Percentiles rank a stretch among this genome's conserved stretches.
Evolutionary conservation across 2,329 filamentous ascomycete species (phyloP).

Genomic region (Teratosphaeria gauchensis): DNA sequence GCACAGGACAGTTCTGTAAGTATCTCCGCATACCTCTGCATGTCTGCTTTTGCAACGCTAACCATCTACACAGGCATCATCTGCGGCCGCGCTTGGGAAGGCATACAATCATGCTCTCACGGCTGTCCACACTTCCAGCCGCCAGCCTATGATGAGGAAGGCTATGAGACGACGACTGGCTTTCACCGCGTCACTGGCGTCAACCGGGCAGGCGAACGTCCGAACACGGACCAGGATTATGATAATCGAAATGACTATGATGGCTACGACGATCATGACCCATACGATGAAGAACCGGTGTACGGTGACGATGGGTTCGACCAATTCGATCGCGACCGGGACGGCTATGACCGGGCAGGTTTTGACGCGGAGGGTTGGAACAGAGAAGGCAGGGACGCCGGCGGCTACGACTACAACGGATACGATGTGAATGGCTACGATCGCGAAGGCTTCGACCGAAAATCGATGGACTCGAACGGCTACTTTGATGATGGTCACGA

Average conservation of each 20-base stretch:
- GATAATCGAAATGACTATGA: not conserved
- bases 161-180: conserved; percentile 1
- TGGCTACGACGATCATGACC: not conserved
- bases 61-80: too few species aligned
- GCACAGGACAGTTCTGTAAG: not conserved
- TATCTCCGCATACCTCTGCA: too few species aligned
- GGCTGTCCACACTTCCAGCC: conserved; percentile 3
- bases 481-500: too few species aligned
- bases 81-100: conserved; percentile 2
- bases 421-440: not conserved
- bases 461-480: not conserved
- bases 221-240: conserved; percentile 3
- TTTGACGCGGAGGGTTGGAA: not conserved
- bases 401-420: conserved; percentile 1
- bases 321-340: not conserved
- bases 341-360: not conserved
- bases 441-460: not conserved
- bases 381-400: too few species aligned
- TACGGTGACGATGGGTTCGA: conserved; percentile 2
- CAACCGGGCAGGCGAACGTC: conserved; percentile 1
- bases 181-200: conserved; percentile 3
- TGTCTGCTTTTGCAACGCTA: too few species aligned
- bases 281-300: not conserved
- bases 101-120: not conserved
- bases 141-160: conserved; percentile 4